Percentiles rank a stretch among this genome's conserved stretches.
Evolutionary conservation across 805 yeast genomes (phyloP).

Genomic region (Monosporozyma solicola): DNA sequence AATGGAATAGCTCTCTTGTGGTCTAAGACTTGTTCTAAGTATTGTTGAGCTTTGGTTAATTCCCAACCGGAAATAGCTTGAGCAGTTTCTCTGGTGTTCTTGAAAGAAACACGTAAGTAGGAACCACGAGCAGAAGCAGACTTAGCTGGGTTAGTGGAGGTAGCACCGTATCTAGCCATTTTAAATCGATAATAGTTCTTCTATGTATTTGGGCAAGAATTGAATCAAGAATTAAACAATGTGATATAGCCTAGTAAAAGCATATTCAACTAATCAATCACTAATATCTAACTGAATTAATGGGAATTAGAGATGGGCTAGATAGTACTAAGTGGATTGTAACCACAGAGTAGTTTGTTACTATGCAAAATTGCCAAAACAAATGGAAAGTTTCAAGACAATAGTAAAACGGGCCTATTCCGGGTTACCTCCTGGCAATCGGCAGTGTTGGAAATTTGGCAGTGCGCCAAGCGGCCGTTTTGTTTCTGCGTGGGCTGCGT

Average conservation of each 20-base stretch:
- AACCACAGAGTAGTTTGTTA: not conserved
- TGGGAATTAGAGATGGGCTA: not conserved
- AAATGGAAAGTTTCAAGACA: not conserved
- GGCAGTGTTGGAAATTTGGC: not conserved
- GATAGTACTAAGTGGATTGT: not conserved
- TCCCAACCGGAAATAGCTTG: conserved; percentile 98
- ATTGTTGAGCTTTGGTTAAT: conserved; percentile 88
- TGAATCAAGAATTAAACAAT: not conserved
- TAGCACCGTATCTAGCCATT: conserved; percentile 99
- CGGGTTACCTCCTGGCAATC: not conserved
- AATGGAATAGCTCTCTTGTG: conserved; percentile 99
- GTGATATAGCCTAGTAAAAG: not conserved
- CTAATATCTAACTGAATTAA: not conserved
- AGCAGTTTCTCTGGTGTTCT: conserved; percentile 99
- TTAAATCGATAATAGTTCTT: conserved; percentile 11
- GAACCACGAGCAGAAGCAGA: conserved; percentile 99
- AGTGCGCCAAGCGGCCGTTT: not conserved
- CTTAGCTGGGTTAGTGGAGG: conserved; percentile 98
- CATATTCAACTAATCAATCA: not conserved
- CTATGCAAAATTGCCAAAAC: not conserved
- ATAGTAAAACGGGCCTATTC: not conserved
- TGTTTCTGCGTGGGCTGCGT: not conserved
- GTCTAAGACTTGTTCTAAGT: conserved; percentile 92
- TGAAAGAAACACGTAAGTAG: conserved; percentile 97
- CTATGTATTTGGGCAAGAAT: not conserved